A percentile compares a stretch with the other conserved stretches of the same genome.
Evolutionary conservation across 345 rosid genomes (phyloP).

Genomic region (Eucalyptus shirleyi): DNA sequence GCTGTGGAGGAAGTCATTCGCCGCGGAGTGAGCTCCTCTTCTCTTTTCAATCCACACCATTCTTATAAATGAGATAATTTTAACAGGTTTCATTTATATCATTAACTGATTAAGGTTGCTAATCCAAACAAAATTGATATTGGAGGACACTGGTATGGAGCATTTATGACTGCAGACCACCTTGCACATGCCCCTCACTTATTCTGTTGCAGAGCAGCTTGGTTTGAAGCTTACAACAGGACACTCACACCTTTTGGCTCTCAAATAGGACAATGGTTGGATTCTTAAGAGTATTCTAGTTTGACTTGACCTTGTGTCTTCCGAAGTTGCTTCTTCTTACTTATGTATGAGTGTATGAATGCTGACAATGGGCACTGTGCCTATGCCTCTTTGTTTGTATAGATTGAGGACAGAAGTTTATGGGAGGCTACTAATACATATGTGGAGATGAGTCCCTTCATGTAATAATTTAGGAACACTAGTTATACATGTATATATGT

Average conservation of each 20-base stretch:
- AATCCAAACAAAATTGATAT: slow-evolving; percentile 78
- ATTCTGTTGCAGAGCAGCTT: slow-evolving; percentile 84
- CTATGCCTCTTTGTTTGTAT: not conserved
- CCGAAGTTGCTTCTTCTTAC: not conserved
- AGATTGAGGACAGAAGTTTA: slow-evolving; percentile 93
- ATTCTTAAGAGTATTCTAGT: not conserved
- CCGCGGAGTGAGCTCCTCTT: slow-evolving; percentile 57
- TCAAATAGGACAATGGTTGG: slow-evolving; percentile 33
- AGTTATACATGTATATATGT: no score
- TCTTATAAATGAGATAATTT: not conserved
- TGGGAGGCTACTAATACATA: slow-evolving; percentile 85
- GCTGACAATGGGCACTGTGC: not conserved
- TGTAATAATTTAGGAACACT: slow-evolving; percentile 2
- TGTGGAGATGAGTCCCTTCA: slow-evolving; percentile 94
- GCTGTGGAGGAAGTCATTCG: slow-evolving; percentile 89
- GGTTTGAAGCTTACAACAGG: slow-evolving; percentile 98
- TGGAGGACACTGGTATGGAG: slow-evolving; percentile 98
- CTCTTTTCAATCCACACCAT: not conserved
- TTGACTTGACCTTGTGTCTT: not conserved
- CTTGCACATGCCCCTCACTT: slow-evolving; percentile 96
- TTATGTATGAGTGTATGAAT: not conserved
- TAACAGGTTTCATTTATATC: slow-evolving; percentile 1
- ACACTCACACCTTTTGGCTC: slow-evolving; percentile 96
- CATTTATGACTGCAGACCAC: slow-evolving; percentile 97
- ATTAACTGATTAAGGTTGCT: slow-evolving; percentile 43